Base-by-base conservation (phyloP, 257 asterid species). In the Linderniella brevidens region DNA sequence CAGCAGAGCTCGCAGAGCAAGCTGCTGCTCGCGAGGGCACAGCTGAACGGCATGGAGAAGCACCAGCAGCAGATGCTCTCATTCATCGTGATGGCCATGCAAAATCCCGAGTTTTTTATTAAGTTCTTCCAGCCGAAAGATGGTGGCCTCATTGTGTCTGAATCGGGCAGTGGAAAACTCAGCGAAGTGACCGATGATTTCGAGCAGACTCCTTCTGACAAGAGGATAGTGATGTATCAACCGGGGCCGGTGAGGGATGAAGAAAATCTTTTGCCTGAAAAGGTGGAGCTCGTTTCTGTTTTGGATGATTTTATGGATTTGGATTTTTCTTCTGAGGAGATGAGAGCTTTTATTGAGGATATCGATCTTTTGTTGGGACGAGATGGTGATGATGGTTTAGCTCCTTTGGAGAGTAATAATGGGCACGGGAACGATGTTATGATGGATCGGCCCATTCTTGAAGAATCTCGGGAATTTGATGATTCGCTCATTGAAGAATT, bases 41-140 rank as follows among this genome's bases (percentile, higher is more conserved):
- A 78, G 43, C 53, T 88, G 29, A 76, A 79, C 63, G 85, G 90
- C 5, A 72, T 77, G 82, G 98, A 88, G 69, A 84, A 75, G 60
- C 73, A 78, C 66, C 98, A 84, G 64, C 96, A 84, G 39, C 94
- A 88, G 55, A 76, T 84, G 98, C 92, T 88, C 35, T 84, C 96
- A 9, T 84, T 84, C 78, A 84, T 88, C n/a, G 98, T 78, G 50
- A 69, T 78, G 94, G 96, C 84, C 13, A 80, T 88, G 96, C 96
- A 88, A 64, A 84, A 65, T 65, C 87, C 98, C 1, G 84, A 75
- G 37, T 65, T 84, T 51, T 64, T 84, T 48, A 66, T 68, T 51
- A 86, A 85, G 64, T 76, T 84, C 53, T 58, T 88, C 66, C 92
- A 79, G 64, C 86, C 96, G 17, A 88, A 74, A 60, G 98, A 82